Conservation (phyloP, 768 basidiomycete species). For the Fomitopsis serialis region DNA sequence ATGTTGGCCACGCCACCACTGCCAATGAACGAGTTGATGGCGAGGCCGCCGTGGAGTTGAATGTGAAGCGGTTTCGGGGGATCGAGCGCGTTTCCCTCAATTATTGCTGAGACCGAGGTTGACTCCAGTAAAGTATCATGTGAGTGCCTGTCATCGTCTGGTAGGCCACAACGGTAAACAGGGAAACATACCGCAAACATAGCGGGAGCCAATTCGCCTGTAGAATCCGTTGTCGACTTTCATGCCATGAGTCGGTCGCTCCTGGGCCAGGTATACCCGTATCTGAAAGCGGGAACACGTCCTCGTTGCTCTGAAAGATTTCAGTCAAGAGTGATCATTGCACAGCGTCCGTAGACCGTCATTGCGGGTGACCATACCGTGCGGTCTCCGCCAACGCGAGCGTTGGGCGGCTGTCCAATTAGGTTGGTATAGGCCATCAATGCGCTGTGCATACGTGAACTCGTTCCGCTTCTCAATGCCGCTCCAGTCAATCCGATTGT, state of each 20-base stretch:
- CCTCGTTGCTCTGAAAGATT: slow-evolving; percentile 38
- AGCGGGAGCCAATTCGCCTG: slow-evolving; percentile 48
- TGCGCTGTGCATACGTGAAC: slow-evolving; percentile 57
- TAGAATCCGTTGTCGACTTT: slow-evolving; percentile 56
- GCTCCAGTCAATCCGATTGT: slow-evolving; percentile 65
- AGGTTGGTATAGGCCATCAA: slow-evolving; percentile 50
- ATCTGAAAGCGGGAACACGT: slow-evolving; percentile 43
- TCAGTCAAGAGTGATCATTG: not conserved
- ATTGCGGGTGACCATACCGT: slow-evolving; percentile 48
- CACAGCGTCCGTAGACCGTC: slow-evolving; percentile 2
- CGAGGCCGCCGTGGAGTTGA: slow-evolving; percentile 61
- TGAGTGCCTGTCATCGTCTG: slow-evolving; percentile 39
- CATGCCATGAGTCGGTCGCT: slow-evolving; percentile 53
- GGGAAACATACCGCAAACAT: slow-evolving; percentile 31
- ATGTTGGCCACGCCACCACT: slow-evolving; percentile 33
- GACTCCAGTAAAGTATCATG: slow-evolving; percentile 64
- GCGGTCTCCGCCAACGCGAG: slow-evolving; percentile 57
- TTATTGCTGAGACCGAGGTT: slow-evolving; percentile 45
- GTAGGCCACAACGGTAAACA: not conserved
- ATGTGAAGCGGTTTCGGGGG: slow-evolving; percentile 51
- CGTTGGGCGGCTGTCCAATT: slow-evolving; percentile 48
- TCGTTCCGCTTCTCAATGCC: slow-evolving; percentile 46
- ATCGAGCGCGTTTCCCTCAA: slow-evolving; percentile 47
- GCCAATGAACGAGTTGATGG: slow-evolving; percentile 55
- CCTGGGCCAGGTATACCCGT: slow-evolving; percentile 58